Percentiles rank a stretch among this genome's conserved stretches.
Evolutionary conservation across 495 filamentous ascomycete species (phyloP).

Genomic region (Cercophora samala): DNA sequence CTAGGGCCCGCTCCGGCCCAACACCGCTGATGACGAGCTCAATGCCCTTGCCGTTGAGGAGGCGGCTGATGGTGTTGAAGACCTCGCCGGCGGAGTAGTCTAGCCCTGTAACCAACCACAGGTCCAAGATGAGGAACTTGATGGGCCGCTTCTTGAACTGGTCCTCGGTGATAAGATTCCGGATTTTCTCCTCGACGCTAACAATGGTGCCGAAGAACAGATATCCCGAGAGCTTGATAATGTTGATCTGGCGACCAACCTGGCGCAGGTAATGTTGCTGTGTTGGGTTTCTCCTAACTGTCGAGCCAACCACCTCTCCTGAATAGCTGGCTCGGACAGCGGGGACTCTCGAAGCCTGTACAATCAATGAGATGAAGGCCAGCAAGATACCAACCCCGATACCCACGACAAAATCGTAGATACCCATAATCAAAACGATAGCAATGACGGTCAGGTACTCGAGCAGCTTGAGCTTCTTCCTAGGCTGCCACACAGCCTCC

Average conservation of each 20-base stretch:
- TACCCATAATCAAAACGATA: slow-evolving; percentile 95
- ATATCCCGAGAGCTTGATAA: slow-evolving; percentile 87
- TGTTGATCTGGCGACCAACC: slow-evolving; percentile 79
- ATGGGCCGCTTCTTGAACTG: slow-evolving; percentile 73
- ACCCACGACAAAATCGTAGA: slow-evolving; percentile 91
- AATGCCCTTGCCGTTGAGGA: slow-evolving; percentile 69
- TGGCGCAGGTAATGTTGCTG: slow-evolving; percentile 83
- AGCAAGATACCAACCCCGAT: slow-evolving; percentile 89
- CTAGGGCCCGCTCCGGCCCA: slow-evolving; percentile 66
- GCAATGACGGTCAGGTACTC: slow-evolving; percentile 89
- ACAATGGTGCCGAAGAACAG: slow-evolving; percentile 98
- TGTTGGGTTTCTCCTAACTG: slow-evolving; percentile 82
- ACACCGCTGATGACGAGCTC: slow-evolving; percentile 79
- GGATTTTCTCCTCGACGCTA: slow-evolving; percentile 82
- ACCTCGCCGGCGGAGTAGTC: slow-evolving; percentile 96
- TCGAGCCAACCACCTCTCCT: slow-evolving; percentile 82
- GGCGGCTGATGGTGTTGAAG: slow-evolving; percentile 84
- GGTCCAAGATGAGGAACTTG: slow-evolving; percentile 84
- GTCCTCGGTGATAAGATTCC: slow-evolving; percentile 75
- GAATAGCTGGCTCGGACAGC: slow-evolving; percentile 84
- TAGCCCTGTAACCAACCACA: slow-evolving; percentile 83
- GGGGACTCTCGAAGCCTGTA: slow-evolving; percentile 84
- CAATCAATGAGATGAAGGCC: slow-evolving; percentile 84
- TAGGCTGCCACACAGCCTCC: slow-evolving; percentile 84
- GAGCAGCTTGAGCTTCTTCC: slow-evolving; percentile 75